A percentile compares a stretch with the other conserved stretches of the same genome.
These are phyloP conservation scores for Tagetes patula DNA, from an alignment of 129 eudicot genomes.

Conservation along the genomic window DNA sequence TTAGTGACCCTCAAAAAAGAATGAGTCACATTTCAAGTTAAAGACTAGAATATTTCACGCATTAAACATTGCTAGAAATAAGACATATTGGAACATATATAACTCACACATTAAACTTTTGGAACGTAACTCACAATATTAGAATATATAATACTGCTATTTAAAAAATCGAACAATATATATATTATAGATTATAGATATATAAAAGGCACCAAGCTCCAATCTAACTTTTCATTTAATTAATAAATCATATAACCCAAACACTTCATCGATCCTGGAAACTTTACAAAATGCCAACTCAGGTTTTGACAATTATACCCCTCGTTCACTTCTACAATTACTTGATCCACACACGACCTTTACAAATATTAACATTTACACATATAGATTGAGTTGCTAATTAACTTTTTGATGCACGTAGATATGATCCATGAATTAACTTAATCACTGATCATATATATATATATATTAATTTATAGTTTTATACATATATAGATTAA, in stretches of 20 bases:
- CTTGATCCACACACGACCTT: neutral
- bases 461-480: too few species aligned
- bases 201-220: conserved; percentile 21
- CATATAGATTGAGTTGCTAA: neutral
- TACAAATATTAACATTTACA: neutral
- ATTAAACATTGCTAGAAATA: neutral
- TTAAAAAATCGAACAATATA: too few species aligned
- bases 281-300: conserved; percentile 40
- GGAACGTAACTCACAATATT: too few species aligned
- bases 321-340: conserved; percentile 11
- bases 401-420: conserved; percentile 16
- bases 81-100: neutral
- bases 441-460: too few species aligned
- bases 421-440: neutral
- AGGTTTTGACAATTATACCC: conserved; percentile 27
- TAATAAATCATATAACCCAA: neutral
- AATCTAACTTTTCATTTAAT: conserved; percentile 19
- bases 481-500: neutral
- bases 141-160: too few species aligned
- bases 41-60: neutral
- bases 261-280: conserved; percentile 14
- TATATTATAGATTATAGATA: neutral
- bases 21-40: too few species aligned
- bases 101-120: neutral
- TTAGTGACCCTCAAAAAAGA: too few species aligned